Conservation (phyloP, 2,329 filamentous ascomycete genomes). For the Cladosporium sphaerospermum region DNA sequence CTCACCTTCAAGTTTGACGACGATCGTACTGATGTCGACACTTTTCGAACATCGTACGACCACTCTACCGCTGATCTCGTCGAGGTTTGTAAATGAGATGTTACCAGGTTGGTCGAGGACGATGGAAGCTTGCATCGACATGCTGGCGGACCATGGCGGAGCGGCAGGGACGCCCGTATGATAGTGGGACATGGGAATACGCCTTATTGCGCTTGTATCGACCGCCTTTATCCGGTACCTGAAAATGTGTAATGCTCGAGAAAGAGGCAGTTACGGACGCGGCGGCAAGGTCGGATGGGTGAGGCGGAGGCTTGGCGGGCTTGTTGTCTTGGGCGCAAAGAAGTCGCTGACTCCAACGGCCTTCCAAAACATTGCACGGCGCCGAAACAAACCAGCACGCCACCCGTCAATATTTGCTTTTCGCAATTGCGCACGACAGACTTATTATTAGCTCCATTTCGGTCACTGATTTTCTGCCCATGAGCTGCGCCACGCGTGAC, state of each 20-base stretch:
- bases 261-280: background rate
- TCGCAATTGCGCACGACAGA: too few relatives aligned
- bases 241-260: too few relatives aligned
- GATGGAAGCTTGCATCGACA: slow-evolving; percentile 25
- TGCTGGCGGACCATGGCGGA: slow-evolving; percentile 9
- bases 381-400: too few relatives aligned
- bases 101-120: slow-evolving; percentile 28
- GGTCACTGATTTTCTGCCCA: too few relatives aligned
- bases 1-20: slow-evolving; percentile 81
- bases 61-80: slow-evolving; percentile 58
- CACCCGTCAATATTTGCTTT: too few relatives aligned
- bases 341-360: background rate
- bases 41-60: slow-evolving; percentile 38
- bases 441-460: too few relatives aligned
- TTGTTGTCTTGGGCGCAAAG: background rate
- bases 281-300: background rate
- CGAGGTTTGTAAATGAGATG: slow-evolving; percentile 59
- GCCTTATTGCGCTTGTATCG: too few relatives aligned
- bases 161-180: background rate
- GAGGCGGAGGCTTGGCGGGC: background rate
- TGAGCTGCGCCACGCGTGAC: too few relatives aligned
- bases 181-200: slow-evolving; percentile 1
- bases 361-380: too few relatives aligned
- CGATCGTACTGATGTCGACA: slow-evolving; percentile 48
- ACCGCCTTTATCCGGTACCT: too few relatives aligned